phyloP scores from a whole-genome alignment of 2,329 filamentous ascomycete genomes.

The Didymella exigua region DNA sequence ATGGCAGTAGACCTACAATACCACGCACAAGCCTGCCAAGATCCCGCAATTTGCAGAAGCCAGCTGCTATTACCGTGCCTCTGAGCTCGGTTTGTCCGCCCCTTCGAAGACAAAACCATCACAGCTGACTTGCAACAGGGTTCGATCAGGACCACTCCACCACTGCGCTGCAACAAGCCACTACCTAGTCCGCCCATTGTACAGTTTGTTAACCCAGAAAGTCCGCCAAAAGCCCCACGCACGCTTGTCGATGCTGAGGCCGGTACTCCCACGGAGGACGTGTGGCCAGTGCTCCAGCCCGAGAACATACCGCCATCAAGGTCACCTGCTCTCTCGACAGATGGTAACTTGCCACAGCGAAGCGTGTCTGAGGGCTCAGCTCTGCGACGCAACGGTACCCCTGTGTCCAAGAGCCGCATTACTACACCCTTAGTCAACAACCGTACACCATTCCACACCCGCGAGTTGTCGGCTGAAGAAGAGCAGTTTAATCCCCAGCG shows the following conservation, averaged over 20 bases:
- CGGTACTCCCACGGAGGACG: conserved; percentile 30
- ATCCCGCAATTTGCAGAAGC: not conserved
- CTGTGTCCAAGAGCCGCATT: not conserved
- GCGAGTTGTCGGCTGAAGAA: not conserved
- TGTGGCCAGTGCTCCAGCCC: conserved; percentile 39
- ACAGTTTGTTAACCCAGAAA: conserved; percentile 36
- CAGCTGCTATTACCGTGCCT: not conserved
- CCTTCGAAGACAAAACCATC: too few relatives aligned
- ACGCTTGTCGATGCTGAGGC: conserved; percentile 50
- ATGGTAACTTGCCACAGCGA: not conserved
- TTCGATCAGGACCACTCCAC: conserved; percentile 1
- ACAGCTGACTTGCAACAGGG: conserved; percentile 13
- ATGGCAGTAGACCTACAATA: not conserved
- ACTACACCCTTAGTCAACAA: not conserved
- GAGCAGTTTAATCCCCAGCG: not conserved
- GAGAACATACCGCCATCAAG: conserved; percentile 22
- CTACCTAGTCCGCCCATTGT: conserved; percentile 48
- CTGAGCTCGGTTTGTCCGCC: not conserved
- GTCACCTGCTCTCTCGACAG: not conserved
- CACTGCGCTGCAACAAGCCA: conserved; percentile 40
- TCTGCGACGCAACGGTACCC: not conserved
- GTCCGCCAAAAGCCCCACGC: conserved; percentile 45
- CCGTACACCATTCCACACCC: not conserved
- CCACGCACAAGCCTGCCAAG: conserved; percentile 8
- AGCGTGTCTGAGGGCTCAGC: conserved; percentile 10